phyloP scores from a whole-genome alignment of 2,329 filamentous ascomycete genomes.

The Scopulariopsis brevicaulis region DNA sequence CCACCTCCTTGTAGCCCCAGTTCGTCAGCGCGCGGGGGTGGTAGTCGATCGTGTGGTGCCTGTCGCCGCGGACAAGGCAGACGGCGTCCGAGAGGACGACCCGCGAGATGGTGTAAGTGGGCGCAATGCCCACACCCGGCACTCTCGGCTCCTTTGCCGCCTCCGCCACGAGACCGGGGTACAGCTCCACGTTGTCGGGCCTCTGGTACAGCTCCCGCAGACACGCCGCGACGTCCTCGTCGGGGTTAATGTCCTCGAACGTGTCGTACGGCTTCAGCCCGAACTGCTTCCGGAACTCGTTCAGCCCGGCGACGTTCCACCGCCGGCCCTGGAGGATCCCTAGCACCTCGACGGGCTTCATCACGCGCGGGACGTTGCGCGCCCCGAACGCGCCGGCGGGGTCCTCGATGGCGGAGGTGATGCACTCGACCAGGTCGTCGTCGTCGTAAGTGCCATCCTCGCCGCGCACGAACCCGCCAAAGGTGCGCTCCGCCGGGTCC shows the following conservation, averaged over 20 bases:
- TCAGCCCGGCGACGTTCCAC: conserved; percentile 70
- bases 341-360: conserved; percentile 68
- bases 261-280: conserved; percentile 62
- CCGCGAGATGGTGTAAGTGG: conserved; percentile 65
- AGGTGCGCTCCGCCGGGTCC: conserved; percentile 59
- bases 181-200: conserved; percentile 70
- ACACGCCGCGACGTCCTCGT: conserved; percentile 56
- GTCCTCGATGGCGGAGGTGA: conserved; percentile 62
- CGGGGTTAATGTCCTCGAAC: conserved; percentile 77
- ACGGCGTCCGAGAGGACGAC: conserved; percentile 71
- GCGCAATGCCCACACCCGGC: conserved; percentile 63
- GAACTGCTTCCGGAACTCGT: conserved; percentile 79
- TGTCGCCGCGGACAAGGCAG: conserved; percentile 64
- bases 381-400: conserved; percentile 64
- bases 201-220: conserved; percentile 62
- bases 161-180: conserved; percentile 67
- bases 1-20: conserved; percentile 70
- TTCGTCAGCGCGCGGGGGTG: conserved; percentile 65
- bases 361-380: conserved; percentile 60
- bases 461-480: conserved; percentile 54
- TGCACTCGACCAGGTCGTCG: conserved; percentile 62
- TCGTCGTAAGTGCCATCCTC: conserved; percentile 61
- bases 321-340: conserved; percentile 66
- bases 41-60: conserved; percentile 72
- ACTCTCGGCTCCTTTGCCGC: conserved; percentile 64